Conservation (phyloP, 805 yeast genomes). For the Kodamaea jinghongensis region DNA sequence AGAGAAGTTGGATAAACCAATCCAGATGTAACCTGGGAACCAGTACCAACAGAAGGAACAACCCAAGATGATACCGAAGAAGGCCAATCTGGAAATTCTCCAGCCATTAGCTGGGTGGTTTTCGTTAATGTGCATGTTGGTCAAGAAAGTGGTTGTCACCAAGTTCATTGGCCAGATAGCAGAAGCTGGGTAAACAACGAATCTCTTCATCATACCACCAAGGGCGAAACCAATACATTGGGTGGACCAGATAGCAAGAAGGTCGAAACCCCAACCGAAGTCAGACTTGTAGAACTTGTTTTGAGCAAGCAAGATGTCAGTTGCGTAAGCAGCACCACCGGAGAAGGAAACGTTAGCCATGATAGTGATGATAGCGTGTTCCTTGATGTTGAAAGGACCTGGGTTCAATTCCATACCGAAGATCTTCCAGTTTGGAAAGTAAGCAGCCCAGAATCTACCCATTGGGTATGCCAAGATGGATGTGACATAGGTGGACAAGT, state of each 20-base stretch:
- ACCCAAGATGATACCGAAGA: conserved; percentile 15
- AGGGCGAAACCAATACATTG: conserved; percentile 67
- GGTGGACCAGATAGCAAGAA: conserved; percentile 51
- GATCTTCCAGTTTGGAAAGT: conserved; percentile 34
- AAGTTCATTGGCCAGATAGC: conserved; percentile 71
- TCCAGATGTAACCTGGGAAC: conserved; percentile 60
- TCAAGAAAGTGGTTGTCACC: conserved; percentile 56
- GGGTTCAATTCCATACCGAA: conserved; percentile 48
- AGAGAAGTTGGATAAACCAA: conserved; percentile 57
- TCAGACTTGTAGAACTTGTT: conserved; percentile 45
- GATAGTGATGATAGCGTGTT: conserved; percentile 54
- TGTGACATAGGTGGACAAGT: conserved; percentile 50
- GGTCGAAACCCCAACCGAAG: conserved; percentile 53
- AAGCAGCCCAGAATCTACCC: conserved; percentile 49
- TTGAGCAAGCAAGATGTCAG: conserved; percentile 54
- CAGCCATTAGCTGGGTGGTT: conserved; percentile 59
- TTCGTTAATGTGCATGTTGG: conserved; percentile 48
- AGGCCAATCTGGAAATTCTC: conserved; percentile 43
- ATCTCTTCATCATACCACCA: conserved; percentile 60
- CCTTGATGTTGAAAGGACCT: conserved; percentile 61
- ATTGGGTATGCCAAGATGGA: conserved; percentile 61
- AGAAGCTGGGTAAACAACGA: conserved; percentile 61
- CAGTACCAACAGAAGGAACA: conserved; percentile 27
- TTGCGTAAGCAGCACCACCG: conserved; percentile 52
- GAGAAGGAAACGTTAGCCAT: conserved; percentile 47